Evolutionary conservation across 2,329 filamentous ascomycete genomes (phyloP), one percentile per base, ranked within the genome.

Genomic region (Plectosphaerella cucumerina): DNA sequence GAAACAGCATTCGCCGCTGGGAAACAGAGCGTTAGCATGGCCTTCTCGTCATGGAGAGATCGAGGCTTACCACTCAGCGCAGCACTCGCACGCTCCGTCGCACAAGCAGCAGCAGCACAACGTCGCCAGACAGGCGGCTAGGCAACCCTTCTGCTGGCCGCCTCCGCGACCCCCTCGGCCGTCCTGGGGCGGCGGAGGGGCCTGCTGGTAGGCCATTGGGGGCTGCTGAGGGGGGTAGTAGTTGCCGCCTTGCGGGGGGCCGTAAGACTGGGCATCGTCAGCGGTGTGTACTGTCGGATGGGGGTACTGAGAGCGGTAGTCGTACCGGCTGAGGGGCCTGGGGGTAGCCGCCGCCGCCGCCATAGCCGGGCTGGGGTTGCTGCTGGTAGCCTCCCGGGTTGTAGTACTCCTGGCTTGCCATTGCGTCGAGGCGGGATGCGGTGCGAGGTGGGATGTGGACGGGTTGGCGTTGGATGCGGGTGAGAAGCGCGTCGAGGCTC

Each of bases 71-170:
- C 75, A 56, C 37, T 56, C 55, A 15, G 53, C 55, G 39, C 55
- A 78, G 57, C 71, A 74, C 59, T 79, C 76, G 62, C 75, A 78
- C 26, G 67, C 70, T 56, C 77, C 76, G 50, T 78, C 76, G 42
- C 70, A 66, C 49, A 73, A 70, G 55, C 74, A 78, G 63, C 76
- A 79, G 63, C 72, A 77, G 65, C 75, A 78, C 49, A 79, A 59
- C 15, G 70, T 66, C 9, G 75, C 75, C 44, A 79, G 63, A 66
- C 74, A 78, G 51, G 67, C 73, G 42, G 70, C 67, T 48, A 78
- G 59, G 58, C 75, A 78, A 57, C 48, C 48, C 18, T 37, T 23
- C 35, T 48, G 47, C 47, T 67, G 70, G 51, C 69, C 67, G 48
- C 68, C 64, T 51, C 68, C 67, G 47, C 68, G 63, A 34, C 55